Conservation (phyloP, 2,329 filamentous ascomycete genomes). For the Pseudonectria buxi region DNA sequence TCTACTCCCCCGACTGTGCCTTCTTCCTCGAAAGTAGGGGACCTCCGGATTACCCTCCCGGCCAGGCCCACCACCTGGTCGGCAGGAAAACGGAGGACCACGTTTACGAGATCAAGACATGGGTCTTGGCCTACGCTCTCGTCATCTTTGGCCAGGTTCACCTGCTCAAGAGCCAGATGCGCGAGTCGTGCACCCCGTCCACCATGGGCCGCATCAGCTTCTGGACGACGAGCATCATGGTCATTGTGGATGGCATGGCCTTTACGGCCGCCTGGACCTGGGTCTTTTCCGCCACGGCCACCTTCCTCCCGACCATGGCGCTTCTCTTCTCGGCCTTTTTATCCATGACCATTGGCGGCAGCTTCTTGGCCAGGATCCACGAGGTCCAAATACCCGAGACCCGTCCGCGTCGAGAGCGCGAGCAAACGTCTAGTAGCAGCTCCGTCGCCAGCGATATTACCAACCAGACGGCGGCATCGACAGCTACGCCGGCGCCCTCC, state of each 20-base stretch:
- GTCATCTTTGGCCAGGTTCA: slow-evolving; percentile 56
- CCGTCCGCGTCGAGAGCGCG: slow-evolving; percentile 40
- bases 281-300: slow-evolving; percentile 49
- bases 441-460: slow-evolving; percentile 15
- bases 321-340: slow-evolving; percentile 47
- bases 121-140: slow-evolving; percentile 49
- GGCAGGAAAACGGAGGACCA: slow-evolving; percentile 57
- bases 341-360: slow-evolving; percentile 50
- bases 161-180: slow-evolving; percentile 58
- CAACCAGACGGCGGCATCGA: too few relatives aligned
- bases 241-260: slow-evolving; percentile 54
- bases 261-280: slow-evolving; percentile 51
- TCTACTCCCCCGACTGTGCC: slow-evolving; percentile 63
- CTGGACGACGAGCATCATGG: slow-evolving; percentile 54
- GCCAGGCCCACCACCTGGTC: slow-evolving; percentile 48
- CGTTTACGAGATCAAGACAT: slow-evolving; percentile 50
- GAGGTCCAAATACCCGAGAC: slow-evolving; percentile 51
- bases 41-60: slow-evolving; percentile 46
- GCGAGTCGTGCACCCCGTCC: slow-evolving; percentile 60
- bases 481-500: slow-evolving; percentile 6
- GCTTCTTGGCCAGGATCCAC: slow-evolving; percentile 54
- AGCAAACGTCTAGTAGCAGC: slow-evolving; percentile 17
- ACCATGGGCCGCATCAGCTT: slow-evolving; percentile 62
- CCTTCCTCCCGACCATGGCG: slow-evolving; percentile 49
- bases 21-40: slow-evolving; percentile 61